Conservation (phyloP, 148 eudicot genomes). For the Rhododendron mucronatum region DNA sequence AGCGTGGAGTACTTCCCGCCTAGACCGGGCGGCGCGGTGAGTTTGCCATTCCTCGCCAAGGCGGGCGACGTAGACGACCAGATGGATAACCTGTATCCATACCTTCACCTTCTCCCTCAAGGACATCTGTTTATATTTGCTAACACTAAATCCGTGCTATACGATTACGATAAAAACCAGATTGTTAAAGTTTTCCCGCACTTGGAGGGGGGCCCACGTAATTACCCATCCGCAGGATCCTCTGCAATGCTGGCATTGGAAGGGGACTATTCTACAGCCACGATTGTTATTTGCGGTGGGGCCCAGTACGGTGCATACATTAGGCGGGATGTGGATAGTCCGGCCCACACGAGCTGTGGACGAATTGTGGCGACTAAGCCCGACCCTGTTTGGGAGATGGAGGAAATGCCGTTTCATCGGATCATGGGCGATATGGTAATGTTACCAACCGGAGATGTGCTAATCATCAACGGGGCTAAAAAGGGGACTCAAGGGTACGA, state of each 20-base stretch:
- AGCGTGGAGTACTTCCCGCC: conserved; percentile 65
- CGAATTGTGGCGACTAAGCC: conserved; percentile 58
- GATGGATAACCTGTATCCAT: conserved; percentile 81
- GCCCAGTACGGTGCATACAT: conserved; percentile 71
- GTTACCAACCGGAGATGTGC: conserved; percentile 73
- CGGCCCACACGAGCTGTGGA: conserved; percentile 84
- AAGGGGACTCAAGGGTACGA: conserved; percentile 86
- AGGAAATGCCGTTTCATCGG: conserved; percentile 75
- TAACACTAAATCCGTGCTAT: conserved; percentile 58
- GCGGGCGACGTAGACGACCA: conserved; percentile 45
- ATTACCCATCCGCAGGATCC: conserved; percentile 88
- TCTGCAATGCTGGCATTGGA: conserved; percentile 78
- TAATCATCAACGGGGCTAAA: conserved; percentile 81
- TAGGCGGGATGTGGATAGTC: conserved; percentile 29
- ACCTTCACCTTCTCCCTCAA: conserved; percentile 70
- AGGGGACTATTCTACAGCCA: conserved; percentile 63
- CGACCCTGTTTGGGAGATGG: conserved; percentile 78
- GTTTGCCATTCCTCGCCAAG: conserved; percentile 53
- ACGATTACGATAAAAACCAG: conserved; percentile 50
- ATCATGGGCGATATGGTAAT: conserved; percentile 96
- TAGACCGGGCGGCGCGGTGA: conserved; percentile 32
- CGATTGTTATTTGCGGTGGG: conserved; percentile 82
- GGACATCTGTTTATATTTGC: conserved; percentile 79
- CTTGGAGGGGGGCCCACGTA: conserved; percentile 79
- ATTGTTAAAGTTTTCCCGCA: conserved; percentile 43